Conservation (phyloP, 768 basidiomycete genomes). For the Amanita molliuscula region DNA sequence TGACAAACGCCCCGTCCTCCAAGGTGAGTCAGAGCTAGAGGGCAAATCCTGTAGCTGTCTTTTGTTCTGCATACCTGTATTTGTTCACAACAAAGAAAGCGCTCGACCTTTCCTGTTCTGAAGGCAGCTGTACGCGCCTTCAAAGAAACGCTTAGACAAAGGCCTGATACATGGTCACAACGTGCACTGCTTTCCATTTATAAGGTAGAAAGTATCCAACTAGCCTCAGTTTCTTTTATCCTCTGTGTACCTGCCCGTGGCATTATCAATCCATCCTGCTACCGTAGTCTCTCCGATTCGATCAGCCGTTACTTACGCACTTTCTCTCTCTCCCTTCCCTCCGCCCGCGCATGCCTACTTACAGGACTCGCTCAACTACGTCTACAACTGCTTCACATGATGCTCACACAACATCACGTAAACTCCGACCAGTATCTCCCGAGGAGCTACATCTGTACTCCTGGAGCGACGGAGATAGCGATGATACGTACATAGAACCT, state of each 20-base stretch:
- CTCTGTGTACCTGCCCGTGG: background rate
- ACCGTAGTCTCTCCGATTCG: slow-evolving; percentile 1
- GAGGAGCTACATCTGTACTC: slow-evolving; percentile 20
- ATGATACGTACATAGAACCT: slow-evolving; percentile 17
- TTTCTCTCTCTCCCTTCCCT: background rate
- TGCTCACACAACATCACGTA: slow-evolving; percentile 9
- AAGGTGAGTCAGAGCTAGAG: too few relatives aligned
- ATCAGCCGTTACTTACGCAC: slow-evolving; percentile 1
- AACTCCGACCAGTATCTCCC: slow-evolving; percentile 22
- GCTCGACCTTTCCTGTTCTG: too few relatives aligned
- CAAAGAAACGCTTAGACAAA: slow-evolving; percentile 5
- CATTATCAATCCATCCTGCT: background rate
- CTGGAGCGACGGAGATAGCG: slow-evolving; percentile 26
- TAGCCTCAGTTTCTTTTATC: background rate
- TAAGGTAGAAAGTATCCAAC: background rate
- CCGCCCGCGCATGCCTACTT: background rate
- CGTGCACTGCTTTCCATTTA: slow-evolving; percentile 8
- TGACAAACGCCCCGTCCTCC: too few relatives aligned
- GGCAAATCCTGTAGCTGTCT: too few relatives aligned
- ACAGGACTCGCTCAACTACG: slow-evolving; percentile 3
- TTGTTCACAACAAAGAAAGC: too few relatives aligned
- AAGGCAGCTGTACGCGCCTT: background rate
- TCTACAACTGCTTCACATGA: background rate
- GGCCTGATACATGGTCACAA: slow-evolving; percentile 6
- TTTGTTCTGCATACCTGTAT: too few relatives aligned